Evolutionary conservation across 225 moss, liverwort and hornwort genomes (phyloP), one percentile per base, ranked within the genome.

Genomic region (Rhytidiadelphus loreus): DNA sequence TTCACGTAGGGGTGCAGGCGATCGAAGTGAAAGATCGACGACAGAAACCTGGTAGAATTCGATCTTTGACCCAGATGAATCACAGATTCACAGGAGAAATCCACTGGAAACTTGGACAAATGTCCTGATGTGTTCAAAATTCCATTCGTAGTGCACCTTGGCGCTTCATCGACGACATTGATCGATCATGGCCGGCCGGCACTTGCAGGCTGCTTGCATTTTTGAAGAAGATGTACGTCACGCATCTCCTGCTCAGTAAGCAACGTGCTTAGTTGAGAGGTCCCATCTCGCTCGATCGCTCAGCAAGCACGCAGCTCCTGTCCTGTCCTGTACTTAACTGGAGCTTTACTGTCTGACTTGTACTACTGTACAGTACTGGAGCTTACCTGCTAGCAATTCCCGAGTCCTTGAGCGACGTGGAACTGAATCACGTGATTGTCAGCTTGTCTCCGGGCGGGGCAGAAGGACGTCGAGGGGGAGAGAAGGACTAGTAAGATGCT

Each of bases 1-100:
- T 83, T 48, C 48, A 24, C 24, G 11, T 50, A n/a, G 83, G 82
- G 37, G 35, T 57, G 69, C 88, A 91, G 89, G 86, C 86, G 48
- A 88, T 77, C 56, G 50, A 50, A 90, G 88, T 91, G 90, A 69
- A 92, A 90, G 81, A 88, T 96, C 16, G 89, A 92, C 30, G 93
- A 68, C 63, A 89, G 91, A 30, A 93, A 93, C 13, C 77, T 92
- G 50, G 43, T 95, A 30, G 89, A 92, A 64, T 82, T 55, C 50
- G 55, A 77, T 88, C 30, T 91, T 93, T 8, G 90, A 93, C 87
- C 89, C 88, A 26, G 91, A 93, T n/a, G 77, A 77, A 56, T n/a
- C 77, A 55, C 23, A 77, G 55, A 77, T 77, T 37, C 77, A 16
- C 16, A 37, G 25, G n/a, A 77, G 77, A 77, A 13, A 55, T 56